These are phyloP conservation scores for Parietaria judaica DNA, from an alignment of 306 rosid species.

Conservation along the genomic window DNA sequence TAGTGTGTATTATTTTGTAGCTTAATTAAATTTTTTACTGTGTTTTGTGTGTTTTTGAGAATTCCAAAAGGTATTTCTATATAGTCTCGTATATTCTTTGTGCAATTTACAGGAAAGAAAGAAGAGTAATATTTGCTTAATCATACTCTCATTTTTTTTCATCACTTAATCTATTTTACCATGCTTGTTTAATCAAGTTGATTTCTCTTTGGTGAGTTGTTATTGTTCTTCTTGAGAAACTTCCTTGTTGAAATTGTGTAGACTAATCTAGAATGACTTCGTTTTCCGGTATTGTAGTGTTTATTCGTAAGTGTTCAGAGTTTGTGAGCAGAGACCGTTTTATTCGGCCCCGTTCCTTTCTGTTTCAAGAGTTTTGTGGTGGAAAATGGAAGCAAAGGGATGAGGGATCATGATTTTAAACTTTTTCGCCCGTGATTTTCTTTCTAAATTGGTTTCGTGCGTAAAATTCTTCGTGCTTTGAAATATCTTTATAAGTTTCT, in stretches of 20 bases:
- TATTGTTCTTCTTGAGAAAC: not conserved
- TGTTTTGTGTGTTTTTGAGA: constrained; percentile 60
- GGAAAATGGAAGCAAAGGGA: too few relatives aligned
- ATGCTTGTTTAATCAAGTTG: constrained; percentile 12
- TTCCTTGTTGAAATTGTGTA: not conserved
- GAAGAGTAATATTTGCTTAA: too few relatives aligned
- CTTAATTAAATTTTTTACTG: constrained; percentile 19
- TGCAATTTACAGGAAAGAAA: constrained; percentile 3
- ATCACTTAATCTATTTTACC: constrained; percentile 7
- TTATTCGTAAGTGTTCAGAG: not conserved
- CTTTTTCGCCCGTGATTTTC: too few relatives aligned
- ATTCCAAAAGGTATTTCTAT: not conserved
- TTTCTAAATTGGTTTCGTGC: too few relatives aligned
- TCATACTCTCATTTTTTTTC: constrained; percentile 13
- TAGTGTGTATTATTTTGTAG: constrained; percentile 46
- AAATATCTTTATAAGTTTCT: too few relatives aligned
- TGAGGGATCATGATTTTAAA: too few relatives aligned
- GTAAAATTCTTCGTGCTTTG: too few relatives aligned
- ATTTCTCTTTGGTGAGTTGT: not conserved
- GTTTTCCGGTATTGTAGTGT: not conserved
- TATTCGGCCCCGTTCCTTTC: too few relatives aligned
- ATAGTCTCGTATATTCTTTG: constrained; percentile 6
- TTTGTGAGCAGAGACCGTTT: too few relatives aligned
- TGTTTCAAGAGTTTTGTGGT: too few relatives aligned
- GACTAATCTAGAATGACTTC: not conserved